Evolutionary conservation across 257 asterid genomes (phyloP).

Genomic region (Penstemon barbatus): DNA sequence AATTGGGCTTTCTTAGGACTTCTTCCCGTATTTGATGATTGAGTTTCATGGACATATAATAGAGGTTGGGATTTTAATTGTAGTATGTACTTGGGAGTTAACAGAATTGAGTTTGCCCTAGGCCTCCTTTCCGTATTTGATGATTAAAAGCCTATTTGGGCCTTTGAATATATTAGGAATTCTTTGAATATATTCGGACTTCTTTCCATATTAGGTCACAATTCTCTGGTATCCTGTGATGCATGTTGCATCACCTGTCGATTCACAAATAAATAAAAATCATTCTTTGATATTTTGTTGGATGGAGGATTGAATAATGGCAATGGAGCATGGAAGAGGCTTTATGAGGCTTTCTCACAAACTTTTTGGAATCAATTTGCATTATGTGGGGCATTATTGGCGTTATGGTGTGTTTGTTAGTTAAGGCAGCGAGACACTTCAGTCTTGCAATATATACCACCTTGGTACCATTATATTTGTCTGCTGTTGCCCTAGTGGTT

Average conservation of each 20-base stretch:
- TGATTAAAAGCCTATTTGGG: not conserved
- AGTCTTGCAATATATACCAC: not conserved
- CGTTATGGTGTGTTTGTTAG: not conserved
- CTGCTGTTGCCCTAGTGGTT: not conserved
- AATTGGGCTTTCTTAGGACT: no score
- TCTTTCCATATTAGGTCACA: no score
- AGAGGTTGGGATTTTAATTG: no score
- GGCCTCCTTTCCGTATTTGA: no score
- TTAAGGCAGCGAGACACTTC: not conserved
- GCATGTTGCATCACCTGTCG: not conserved
- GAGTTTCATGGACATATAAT: no score
- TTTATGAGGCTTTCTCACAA: not conserved
- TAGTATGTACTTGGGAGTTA: no score
- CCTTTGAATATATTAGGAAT: slow-evolving; percentile 2
- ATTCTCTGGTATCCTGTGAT: no score
- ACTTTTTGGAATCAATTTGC: not conserved
- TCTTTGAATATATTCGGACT: no score
- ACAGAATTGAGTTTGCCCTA: no score
- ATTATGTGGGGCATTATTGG: not conserved
- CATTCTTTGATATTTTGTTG: not conserved
- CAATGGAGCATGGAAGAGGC: not conserved
- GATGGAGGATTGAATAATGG: not conserved
- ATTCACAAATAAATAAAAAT: not conserved
- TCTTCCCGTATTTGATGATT: no score
- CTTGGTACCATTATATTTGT: not conserved